phyloP scores from a whole-genome alignment of 352 stramenopile species.

The Phytophthora rubi region DNA sequence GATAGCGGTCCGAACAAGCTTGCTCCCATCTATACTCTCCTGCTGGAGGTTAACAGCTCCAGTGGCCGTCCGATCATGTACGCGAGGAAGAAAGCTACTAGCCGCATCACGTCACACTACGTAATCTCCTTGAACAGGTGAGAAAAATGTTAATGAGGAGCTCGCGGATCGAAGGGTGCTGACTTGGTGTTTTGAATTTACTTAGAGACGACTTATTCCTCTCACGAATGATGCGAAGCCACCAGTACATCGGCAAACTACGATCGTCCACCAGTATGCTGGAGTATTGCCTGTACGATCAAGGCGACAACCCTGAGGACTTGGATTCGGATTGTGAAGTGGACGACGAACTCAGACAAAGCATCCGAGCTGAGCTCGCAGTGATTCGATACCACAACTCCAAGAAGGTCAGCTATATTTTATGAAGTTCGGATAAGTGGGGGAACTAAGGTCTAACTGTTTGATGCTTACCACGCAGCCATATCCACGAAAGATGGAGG shows the following conservation, averaged over 20 bases:
- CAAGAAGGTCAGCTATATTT: constrained; percentile 57
- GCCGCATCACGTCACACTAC: constrained; percentile 85
- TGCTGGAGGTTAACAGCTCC: constrained; percentile 86
- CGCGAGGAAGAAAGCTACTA: constrained; percentile 77
- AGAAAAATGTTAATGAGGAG: neutral
- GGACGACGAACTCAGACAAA: constrained; percentile 78
- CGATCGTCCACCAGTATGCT: constrained; percentile 80
- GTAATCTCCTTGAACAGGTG: constrained; percentile 88
- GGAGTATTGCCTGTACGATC: constrained; percentile 89
- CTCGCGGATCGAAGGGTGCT: neutral
- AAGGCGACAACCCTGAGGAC: constrained; percentile 86
- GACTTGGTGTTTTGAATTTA: neutral
- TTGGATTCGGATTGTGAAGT: constrained; percentile 83
- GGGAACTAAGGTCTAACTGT: neutral
- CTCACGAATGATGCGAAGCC: constrained; percentile 77
- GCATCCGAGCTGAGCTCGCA: constrained; percentile 74
- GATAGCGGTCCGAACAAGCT: constrained; percentile 80
- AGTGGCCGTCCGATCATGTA: constrained; percentile 87
- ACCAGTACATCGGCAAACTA: constrained; percentile 90
- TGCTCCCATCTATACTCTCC: constrained; percentile 81
- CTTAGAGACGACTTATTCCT: constrained; percentile 80
- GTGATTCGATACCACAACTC: constrained; percentile 76
- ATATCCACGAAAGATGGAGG: constrained; percentile 85
- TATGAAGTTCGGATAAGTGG: neutral
- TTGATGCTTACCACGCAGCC: constrained; percentile 31